Evolutionary conservation across 148 eudicot species (phyloP), one percentile per base, ranked within the genome.

Genomic region (Gaultheria prostrata): DNA sequence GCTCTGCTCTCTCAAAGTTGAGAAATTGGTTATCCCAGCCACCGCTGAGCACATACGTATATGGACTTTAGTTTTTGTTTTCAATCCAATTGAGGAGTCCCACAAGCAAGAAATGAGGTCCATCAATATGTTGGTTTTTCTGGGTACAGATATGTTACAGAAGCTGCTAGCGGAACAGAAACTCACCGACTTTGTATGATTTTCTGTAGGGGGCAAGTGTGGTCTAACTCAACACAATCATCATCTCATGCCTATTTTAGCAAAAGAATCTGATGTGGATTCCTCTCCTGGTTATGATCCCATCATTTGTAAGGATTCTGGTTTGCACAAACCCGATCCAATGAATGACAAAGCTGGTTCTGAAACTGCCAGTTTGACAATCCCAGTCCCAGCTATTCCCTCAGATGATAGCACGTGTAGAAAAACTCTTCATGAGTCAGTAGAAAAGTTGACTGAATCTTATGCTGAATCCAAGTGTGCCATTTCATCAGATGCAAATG

Each of bases 51-150:
- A 93, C 90, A 90, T 90, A 94, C 91, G 90, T 82, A 97, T 97
- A 59, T 97, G 99, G 99, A 93, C 96, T 81, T 76, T 70, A 46
- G 91, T 87, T 82, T 97, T 97, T 83, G 94, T 92, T 59, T 97
- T 95, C 89, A 80, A 86, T 82, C 88, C 89, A 54, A 90, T 97
- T 69, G 86, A 92, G 81, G 93, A 87, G 70, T 87, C 88, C 13
- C 89, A 86, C 85, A 93, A 92, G 90, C 91, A 87, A 84, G 96
- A 91, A 86, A 89, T 93, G 89, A 93, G 88, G 85, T 85, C 89
- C 84, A 54, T 94, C 84, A 97, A 95, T 84, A 91, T 97, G 97
- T 86, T 97, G 90, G 97, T 93, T 83, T 93, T 94, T 87, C 99
- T 98, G 61, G 96, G 98, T 86, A 89, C 93, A 3, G 98, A 97